Conservation (phyloP, 495 filamentous ascomycete genomes). For the Lasiosphaeris hirsuta region DNA sequence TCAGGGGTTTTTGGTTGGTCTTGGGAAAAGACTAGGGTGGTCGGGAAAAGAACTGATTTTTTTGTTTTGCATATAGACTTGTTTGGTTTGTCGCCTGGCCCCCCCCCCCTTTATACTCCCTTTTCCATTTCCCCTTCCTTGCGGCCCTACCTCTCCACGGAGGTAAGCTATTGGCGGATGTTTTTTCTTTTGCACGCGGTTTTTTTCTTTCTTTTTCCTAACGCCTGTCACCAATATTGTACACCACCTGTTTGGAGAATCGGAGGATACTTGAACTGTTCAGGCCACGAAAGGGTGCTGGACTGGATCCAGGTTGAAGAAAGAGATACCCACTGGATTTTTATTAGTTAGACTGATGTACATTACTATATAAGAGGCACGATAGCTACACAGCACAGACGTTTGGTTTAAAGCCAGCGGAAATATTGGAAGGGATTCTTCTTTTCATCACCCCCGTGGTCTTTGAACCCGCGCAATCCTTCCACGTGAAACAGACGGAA, state of each 20-base stretch:
- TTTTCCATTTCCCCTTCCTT: constrained; percentile 11
- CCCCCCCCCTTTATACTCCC: neutral
- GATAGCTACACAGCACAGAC: constrained; percentile 42
- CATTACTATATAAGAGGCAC: constrained; percentile 37
- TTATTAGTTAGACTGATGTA: constrained; percentile 44
- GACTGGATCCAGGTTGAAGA: constrained; percentile 44
- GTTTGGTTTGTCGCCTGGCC: constrained; percentile 22
- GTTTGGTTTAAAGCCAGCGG: constrained; percentile 5
- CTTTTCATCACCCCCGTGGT: constrained; percentile 4
- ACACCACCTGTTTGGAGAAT: constrained; percentile 24
- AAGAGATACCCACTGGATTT: constrained; percentile 45
- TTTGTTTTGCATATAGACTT: constrained; percentile 43
- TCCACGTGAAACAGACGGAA: neutral
- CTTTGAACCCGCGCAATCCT: neutral
- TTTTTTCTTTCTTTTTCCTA: neutral
- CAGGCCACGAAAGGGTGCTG: constrained; percentile 34
- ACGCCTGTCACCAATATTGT: constrained; percentile 24
- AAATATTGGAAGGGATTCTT: constrained; percentile 1
- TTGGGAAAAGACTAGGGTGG: constrained; percentile 33
- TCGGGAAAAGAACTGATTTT: constrained; percentile 37
- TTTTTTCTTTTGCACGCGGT: constrained; percentile 14
- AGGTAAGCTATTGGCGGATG: constrained; percentile 28
- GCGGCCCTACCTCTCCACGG: constrained; percentile 13
- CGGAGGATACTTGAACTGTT: constrained; percentile 26
- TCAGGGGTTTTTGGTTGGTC: constrained; percentile 23